Evolutionary conservation across 495 filamentous ascomycete genomes (phyloP).

Genomic region (Xylaria palmicola): DNA sequence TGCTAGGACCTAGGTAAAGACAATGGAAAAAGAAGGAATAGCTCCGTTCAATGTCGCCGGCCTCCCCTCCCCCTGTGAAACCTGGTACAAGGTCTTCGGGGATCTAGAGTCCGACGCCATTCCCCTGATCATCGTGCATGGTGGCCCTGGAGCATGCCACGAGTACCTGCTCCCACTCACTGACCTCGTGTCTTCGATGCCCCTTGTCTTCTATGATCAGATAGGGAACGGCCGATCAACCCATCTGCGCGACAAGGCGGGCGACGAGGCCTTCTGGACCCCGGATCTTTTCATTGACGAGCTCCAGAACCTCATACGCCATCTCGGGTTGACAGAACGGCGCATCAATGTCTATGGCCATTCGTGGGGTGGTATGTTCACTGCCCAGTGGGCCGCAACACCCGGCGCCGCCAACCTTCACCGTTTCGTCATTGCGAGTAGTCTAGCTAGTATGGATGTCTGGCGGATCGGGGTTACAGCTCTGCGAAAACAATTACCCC

Average conservation of each 20-base stretch:
- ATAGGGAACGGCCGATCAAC: conserved; percentile 50
- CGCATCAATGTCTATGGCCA: conserved; percentile 49
- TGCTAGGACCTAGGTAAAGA: no score
- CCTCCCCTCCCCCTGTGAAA: conserved; percentile 28
- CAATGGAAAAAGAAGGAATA: conserved; percentile 1
- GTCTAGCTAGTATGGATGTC: conserved; percentile 27
- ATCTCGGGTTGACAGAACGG: conserved; percentile 34
- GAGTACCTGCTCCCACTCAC: conserved; percentile 42
- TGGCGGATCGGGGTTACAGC: conserved; percentile 15
- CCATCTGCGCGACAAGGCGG: conserved; percentile 40
- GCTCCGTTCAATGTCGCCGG: conserved; percentile 26
- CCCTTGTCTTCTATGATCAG: conserved; percentile 55
- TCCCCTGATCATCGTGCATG: conserved; percentile 47
- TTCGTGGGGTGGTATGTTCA: conserved; percentile 55
- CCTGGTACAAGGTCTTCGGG: conserved; percentile 40
- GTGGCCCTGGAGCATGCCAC: conserved; percentile 48
- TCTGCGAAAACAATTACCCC: conserved; percentile 18
- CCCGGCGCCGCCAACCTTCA: conserved; percentile 23
- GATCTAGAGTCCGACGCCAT: conserved; percentile 22
- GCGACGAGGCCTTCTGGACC: conserved; percentile 48
- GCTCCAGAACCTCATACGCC: conserved; percentile 46
- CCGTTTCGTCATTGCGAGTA: conserved; percentile 21
- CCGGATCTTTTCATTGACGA: conserved; percentile 47
- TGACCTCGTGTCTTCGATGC: conserved; percentile 32
- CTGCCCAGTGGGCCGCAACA: conserved; percentile 32